Base-by-base conservation (phyloP, 129 eudicot genomes). In the Apium graveolens region DNA sequence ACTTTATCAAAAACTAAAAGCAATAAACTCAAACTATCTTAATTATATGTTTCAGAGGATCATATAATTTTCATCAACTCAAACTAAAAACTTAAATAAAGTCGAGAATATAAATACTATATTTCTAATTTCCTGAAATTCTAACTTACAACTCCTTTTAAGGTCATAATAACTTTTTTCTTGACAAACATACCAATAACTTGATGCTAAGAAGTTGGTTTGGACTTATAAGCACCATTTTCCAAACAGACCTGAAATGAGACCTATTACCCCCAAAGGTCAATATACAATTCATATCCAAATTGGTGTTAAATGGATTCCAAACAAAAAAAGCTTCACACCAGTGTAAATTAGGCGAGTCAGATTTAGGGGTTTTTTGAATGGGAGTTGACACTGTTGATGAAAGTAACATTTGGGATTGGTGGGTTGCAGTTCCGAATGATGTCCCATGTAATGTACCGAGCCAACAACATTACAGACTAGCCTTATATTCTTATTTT, bases 281-380 rank as follows among this genome's bases (percentile, higher is more conserved):
- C 55, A 94, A 81, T 68, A 96, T 90, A 3, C 96, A 91, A 2
- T 88, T 93, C 10, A 91, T 97, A 43, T 91, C 97, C 81, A 94
- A 81, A 51, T 91, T 92, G 5, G 92, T 84, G 13, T 94, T 96
- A 5, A 92, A 88, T 94, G 98, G 0, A 90, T 78, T 83, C 91
- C 96, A 35, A 35, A 35, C 1, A 35, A 92, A 55, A 91, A 91
- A 0, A 91, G 92, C 86, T 95, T 95, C 1, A 91, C 97, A 43
- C 91, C 97, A 10, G 98, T 95, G 85, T 95, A 90, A 38, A 95
- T 90, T 27, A 95, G 68, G 78, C 42, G 90, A 14, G 84, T 93
- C 97, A 35, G 98, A 81, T 74, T 89, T 89, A 38, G 88, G 89
- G 78, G 60, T 79, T 86, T 80, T 87, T 89, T 86, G 85, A 88